These are phyloP conservation scores for Trifolium repens DNA, from an alignment of 306 rosid genomes.

Conservation along the genomic window DNA sequence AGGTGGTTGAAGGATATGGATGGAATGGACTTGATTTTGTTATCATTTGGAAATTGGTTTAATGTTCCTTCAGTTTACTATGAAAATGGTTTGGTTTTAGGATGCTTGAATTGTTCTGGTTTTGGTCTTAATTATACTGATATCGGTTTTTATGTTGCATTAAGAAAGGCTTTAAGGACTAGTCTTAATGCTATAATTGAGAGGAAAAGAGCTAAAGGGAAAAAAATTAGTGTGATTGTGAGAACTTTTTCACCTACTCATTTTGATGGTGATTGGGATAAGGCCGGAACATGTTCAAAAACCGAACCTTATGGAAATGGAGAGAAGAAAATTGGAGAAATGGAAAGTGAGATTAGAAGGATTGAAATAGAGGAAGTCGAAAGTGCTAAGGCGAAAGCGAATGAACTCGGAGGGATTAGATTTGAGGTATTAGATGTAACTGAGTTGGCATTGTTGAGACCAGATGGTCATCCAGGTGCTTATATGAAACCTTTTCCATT, in stretches of 20 bases:
- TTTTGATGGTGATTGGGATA: constrained; percentile 49
- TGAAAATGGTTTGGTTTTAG: constrained; percentile 59
- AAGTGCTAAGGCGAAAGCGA: constrained; percentile 18
- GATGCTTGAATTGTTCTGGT: constrained; percentile 61
- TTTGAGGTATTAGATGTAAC: constrained; percentile 42
- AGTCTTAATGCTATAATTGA: constrained; percentile 55
- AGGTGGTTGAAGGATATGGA: constrained; percentile 65
- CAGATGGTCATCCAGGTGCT: constrained; percentile 88
- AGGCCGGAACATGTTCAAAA: constrained; percentile 39
- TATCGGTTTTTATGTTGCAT: constrained; percentile 62
- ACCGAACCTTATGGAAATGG: constrained; percentile 19
- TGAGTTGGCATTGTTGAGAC: constrained; percentile 55
- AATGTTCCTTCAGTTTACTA: constrained; percentile 69
- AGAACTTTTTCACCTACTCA: constrained; percentile 43
- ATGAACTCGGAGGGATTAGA: constrained; percentile 24
- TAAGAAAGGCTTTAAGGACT: constrained; percentile 64
- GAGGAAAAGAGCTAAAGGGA: constrained; percentile 43
- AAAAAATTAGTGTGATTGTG: constrained; percentile 35
- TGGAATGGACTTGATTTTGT: constrained; percentile 53
- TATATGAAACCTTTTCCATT: constrained; percentile 68
- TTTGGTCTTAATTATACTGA: constrained; percentile 57
- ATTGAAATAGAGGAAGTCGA: constrained; percentile 42
- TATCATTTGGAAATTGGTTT: constrained; percentile 87
- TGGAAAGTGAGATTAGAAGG: constrained; percentile 37
- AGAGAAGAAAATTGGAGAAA: constrained; percentile 20